Conservation (phyloP, 176 grass and related monocot genomes). For the Avena eriantha region DNA sequence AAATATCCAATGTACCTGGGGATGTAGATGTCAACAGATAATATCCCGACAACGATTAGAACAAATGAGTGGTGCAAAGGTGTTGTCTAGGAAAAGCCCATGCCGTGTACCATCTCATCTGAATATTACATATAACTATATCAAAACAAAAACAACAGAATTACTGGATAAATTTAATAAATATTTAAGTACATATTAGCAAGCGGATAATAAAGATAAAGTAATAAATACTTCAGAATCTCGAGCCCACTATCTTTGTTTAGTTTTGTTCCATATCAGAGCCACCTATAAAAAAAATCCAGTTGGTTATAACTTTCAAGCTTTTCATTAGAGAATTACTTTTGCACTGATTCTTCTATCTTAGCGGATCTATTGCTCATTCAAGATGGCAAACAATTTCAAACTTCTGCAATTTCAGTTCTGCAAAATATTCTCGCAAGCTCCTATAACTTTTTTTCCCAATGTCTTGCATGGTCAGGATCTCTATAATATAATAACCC, state of each 20-base stretch:
- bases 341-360: background rate
- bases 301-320: background rate
- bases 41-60: background rate
- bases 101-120: background rate
- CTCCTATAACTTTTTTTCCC: background rate
- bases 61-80: background rate
- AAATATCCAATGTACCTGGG: background rate
- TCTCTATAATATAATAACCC: background rate
- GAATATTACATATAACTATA: background rate
- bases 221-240: background rate
- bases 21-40: background rate
- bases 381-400: background rate
- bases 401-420: background rate
- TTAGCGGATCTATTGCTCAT: background rate
- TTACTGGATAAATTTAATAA: background rate
- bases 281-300: conserved; percentile 18
- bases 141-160: background rate
- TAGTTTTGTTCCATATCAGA: background rate
- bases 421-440: background rate
- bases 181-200: background rate
- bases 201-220: background rate
- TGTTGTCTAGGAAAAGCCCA: too few species aligned
- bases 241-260: background rate
- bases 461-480: background rate
- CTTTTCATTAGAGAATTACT: background rate